phyloP scores from a whole-genome alignment of 345 rosid genomes.

The Carallia pectinifolia region DNA sequence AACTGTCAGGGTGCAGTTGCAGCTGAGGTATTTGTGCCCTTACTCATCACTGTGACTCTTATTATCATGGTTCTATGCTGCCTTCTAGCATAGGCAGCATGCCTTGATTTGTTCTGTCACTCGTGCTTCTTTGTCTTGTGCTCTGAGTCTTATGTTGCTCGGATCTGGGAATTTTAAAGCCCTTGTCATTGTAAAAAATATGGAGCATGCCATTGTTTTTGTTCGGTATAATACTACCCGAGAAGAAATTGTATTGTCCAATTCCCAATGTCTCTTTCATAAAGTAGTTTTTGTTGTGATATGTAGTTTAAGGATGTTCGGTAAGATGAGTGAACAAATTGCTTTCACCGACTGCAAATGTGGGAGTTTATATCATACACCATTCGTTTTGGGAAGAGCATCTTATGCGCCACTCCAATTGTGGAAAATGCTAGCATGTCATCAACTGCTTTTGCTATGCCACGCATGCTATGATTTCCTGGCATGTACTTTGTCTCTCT shows the following conservation, averaged over 20 bases:
- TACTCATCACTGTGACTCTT: slow-evolving; percentile 9
- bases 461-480: too few relatives aligned
- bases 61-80: slow-evolving; percentile 14
- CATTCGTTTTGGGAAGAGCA: too few relatives aligned
- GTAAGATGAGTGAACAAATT: neutral
- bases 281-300: neutral
- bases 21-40: slow-evolving; percentile 49
- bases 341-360: neutral
- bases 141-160: neutral
- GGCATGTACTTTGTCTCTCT: too few relatives aligned
- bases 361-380: too few relatives aligned
- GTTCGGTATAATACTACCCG: neutral
- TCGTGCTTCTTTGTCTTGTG: neutral
- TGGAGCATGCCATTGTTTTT: neutral
- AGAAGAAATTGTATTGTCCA: neutral
- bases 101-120: neutral
- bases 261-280: neutral
- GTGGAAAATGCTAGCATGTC: too few relatives aligned
- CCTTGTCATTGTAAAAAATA: neutral
- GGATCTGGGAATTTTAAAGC: neutral
- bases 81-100: slow-evolving; percentile 1
- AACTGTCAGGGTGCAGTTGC: slow-evolving; percentile 49
- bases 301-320: neutral
- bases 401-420: too few relatives aligned
- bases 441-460: neutral